Evolutionary conservation across 2,329 filamentous ascomycete species (phyloP).

Genomic region (Fusarium abutilonis): DNA sequence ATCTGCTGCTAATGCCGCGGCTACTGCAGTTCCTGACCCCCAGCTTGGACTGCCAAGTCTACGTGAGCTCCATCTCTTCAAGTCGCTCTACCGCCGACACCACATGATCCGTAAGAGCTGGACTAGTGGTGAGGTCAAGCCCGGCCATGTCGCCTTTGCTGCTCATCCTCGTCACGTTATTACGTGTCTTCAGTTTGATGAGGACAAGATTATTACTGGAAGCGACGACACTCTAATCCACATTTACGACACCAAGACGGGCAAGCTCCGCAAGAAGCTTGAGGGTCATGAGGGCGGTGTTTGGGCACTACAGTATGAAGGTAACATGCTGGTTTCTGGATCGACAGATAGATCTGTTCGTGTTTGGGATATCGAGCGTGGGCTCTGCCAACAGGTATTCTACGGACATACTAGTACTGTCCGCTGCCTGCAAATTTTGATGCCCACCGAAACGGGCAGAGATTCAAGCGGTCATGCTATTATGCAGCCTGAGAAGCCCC

Average conservation of each 20-base stretch:
- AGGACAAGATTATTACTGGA: conserved; percentile 96
- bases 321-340: conserved; percentile 92
- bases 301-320: conserved; percentile 96
- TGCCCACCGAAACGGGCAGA: conserved; percentile 81
- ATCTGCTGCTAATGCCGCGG: conserved; percentile 86
- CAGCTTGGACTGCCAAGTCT: conserved; percentile 81
- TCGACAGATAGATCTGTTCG: conserved; percentile 97
- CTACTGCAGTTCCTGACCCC: conserved; percentile 81
- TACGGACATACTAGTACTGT: conserved; percentile 98
- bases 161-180: conserved; percentile 97
- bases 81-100: conserved; percentile 93
- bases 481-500: conserved; percentile 91
- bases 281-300: conserved; percentile 96
- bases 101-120: conserved; percentile 90
- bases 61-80: conserved; percentile 89
- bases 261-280: conserved; percentile 81
- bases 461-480: conserved; percentile 76
- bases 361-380: conserved; percentile 98
- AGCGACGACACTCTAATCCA: conserved; percentile 98
- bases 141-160: conserved; percentile 93
- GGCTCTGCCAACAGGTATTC: conserved; percentile 92
- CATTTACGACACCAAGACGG: conserved; percentile 96
- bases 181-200: conserved; percentile 96
- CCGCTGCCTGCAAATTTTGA: conserved; percentile 91
- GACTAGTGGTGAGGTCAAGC: conserved; percentile 87